Evolutionary conservation across 352 stramenopile genomes (phyloP), one percentile per base, ranked within the genome.

Genomic region (Blastocystis sp.): DNA sequence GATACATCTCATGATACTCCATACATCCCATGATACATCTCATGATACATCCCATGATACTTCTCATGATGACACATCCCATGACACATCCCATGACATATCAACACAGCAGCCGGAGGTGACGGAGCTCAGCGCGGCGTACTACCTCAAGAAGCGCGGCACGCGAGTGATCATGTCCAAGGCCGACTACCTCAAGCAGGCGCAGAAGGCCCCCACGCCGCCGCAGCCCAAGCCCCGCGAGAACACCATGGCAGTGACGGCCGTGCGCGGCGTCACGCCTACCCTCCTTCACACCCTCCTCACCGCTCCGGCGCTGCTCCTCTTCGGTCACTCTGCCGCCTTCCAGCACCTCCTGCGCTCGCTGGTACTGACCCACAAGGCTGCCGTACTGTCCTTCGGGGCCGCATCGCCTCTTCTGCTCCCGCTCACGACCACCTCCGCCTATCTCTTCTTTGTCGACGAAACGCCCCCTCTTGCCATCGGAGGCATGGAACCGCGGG

Each of bases 311-410:
- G 67, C 69, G 53, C 48, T 59, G 17, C n/a, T 84, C 19, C 59
- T 84, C 10, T 61, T 84, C 9, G 56, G 48, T 48, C 19, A 70
- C 4, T 48, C 56, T 17, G 9, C 59, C 34, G 14, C 56, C 11
- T 84, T 84, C 45, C 56, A 41, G 1, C 74, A 84, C 34, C 34
- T 84, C 40, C 67, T 69, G 74, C 74, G 74, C 10, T 84, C 74
- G n/a, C 52, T 84, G 10, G 28, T 84, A 5, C 28, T 84, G 21
- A 38, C 38, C 43, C 74, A 84, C 10, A 48, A 45, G 1, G 74
- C 53, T 53, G 21, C 21, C 19, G 74, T 28, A 11, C 11, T 34
- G 0, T 52, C 59, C 19, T 19, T 65, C 59, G 3, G 7, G 4
- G 7, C 17, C 59, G 3, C 59, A 7, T 65, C 59, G 23, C 59